These are phyloP conservation scores for Pichia kudriavzevii DNA, from an alignment of 1,139 yeast species.

Conservation along the genomic window DNA sequence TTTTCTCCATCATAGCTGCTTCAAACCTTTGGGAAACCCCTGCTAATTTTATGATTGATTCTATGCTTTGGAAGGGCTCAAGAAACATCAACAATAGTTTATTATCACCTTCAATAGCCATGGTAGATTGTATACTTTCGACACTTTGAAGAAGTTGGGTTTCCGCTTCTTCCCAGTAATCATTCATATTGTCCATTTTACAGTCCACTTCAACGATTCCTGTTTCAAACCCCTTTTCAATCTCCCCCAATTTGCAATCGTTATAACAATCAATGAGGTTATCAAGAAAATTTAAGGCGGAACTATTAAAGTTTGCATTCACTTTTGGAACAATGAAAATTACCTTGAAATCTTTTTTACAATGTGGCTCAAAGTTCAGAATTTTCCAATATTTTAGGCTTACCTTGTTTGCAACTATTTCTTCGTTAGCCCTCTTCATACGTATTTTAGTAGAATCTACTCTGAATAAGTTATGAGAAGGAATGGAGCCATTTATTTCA, in stretches of 20 bases:
- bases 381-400: constrained; percentile 46
- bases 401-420: constrained; percentile 28
- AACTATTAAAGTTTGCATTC: constrained; percentile 23
- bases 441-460: constrained; percentile 29
- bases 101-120: constrained; percentile 30
- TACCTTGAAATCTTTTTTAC: constrained; percentile 46
- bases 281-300: constrained; percentile 31
- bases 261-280: constrained; percentile 37
- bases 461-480: constrained; percentile 24
- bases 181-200: constrained; percentile 29
- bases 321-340: constrained; percentile 36
- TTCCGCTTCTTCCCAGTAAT: constrained; percentile 30
- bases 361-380: constrained; percentile 48
- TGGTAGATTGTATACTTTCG: constrained; percentile 30
- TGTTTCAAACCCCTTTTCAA: constrained; percentile 17
- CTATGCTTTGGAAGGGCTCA: constrained; percentile 38
- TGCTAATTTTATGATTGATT: constrained; percentile 42
- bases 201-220: constrained; percentile 20
- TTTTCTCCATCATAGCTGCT: constrained; percentile 27
- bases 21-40: constrained; percentile 44
- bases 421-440: constrained; percentile 28
- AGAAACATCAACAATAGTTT: constrained; percentile 43
- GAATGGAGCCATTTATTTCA: constrained; percentile 5
- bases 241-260: constrained; percentile 42
- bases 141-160: constrained; percentile 26